phyloP scores from a whole-genome alignment of 768 basidiomycete species.

The Boletus barrowsii region DNA sequence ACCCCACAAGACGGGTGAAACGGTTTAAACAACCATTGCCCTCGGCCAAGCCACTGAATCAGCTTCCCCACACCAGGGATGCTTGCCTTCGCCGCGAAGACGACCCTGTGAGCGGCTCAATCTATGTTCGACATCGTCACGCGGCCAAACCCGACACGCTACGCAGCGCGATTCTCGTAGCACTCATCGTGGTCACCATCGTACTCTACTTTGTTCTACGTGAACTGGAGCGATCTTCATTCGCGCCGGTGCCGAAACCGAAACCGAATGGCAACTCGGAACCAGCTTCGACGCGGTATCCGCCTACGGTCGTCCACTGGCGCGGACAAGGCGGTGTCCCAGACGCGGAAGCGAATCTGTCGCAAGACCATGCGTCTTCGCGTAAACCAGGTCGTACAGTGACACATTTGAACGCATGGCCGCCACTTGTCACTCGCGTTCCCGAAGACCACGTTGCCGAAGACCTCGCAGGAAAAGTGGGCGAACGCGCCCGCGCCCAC shows the following conservation, averaged over 20 bases:
- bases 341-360: background rate
- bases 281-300: background rate
- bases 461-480: background rate
- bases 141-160: conserved; percentile 1
- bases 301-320: background rate
- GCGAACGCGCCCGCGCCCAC: background rate
- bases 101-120: background rate
- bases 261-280: background rate
- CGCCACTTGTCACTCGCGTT: conserved; percentile 35
- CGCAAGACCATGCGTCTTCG: background rate
- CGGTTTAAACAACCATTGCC: conserved; percentile 7
- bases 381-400: background rate
- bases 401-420: conserved; percentile 18
- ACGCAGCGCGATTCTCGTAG: conserved; percentile 14
- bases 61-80: background rate
- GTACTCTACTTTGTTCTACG: conserved; percentile 23
- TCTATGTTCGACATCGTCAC: conserved; percentile 7
- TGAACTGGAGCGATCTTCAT: conserved; percentile 15
- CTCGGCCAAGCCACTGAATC: background rate
- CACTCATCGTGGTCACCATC: conserved; percentile 18
- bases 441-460: conserved; percentile 24
- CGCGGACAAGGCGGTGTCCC: too few species aligned
- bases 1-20: conserved; percentile 16
- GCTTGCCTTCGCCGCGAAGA: background rate
- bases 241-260: background rate